Conservation (phyloP, 441 rosid species). For the Pelargonium australe region DNA sequence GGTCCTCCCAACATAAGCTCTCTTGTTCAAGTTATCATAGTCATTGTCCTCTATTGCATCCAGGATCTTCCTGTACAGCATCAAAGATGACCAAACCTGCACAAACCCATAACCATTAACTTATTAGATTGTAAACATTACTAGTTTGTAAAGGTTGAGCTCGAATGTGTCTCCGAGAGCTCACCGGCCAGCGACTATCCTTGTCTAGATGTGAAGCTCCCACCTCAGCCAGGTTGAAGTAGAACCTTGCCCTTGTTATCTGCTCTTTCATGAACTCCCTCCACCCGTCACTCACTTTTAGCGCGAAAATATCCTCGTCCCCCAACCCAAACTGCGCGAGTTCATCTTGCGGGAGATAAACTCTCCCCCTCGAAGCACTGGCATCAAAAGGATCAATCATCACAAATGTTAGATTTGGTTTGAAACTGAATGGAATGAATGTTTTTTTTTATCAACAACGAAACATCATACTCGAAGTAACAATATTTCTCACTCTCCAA, state of each 20-base stretch:
- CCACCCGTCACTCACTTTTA: slow-evolving; percentile 39
- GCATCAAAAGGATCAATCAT: background rate
- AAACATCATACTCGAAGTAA: too few species aligned
- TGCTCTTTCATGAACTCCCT: slow-evolving; percentile 41
- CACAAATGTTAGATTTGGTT: background rate
- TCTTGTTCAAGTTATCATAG: slow-evolving; percentile 35
- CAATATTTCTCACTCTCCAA: too few species aligned
- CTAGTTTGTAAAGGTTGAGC: too few species aligned
- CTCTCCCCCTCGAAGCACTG: slow-evolving; percentile 47
- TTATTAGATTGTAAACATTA: too few species aligned
- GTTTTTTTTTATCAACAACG: too few species aligned
- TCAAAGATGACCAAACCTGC: slow-evolving; percentile 50
- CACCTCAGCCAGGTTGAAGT: slow-evolving; percentile 41
- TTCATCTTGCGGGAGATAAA: slow-evolving; percentile 46
- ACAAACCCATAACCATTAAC: background rate
- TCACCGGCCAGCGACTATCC: slow-evolving; percentile 47
- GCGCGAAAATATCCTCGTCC: slow-evolving; percentile 39
- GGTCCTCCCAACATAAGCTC: slow-evolving; percentile 39
- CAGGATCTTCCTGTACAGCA: slow-evolving; percentile 35
- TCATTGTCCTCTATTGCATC: slow-evolving; percentile 44
- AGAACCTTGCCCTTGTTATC: slow-evolving; percentile 42
- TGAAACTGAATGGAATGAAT: background rate
- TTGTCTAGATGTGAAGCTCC: slow-evolving; percentile 41
- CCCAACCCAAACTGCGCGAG: slow-evolving; percentile 31
- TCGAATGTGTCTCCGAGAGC: too few species aligned